Conservation (phyloP, 2,329 filamentous ascomycete genomes). For the Fusarium algeriense region DNA sequence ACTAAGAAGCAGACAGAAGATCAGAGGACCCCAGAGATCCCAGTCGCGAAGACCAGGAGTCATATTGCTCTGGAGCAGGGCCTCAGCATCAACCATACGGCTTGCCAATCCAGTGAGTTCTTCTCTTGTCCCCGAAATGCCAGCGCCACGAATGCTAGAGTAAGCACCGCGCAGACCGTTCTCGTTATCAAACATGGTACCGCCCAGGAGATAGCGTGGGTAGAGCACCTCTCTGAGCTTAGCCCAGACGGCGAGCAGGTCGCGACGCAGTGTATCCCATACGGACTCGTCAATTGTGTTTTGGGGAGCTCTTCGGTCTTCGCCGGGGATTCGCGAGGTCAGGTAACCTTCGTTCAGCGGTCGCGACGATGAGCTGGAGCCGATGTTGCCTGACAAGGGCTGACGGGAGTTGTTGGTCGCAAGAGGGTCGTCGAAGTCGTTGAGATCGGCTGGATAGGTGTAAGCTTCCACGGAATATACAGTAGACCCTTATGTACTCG, state of each 20-base stretch:
- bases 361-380: constrained; percentile 67
- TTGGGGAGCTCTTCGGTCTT: constrained; percentile 88
- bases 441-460: constrained; percentile 76
- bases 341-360: constrained; percentile 82
- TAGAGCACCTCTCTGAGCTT: constrained; percentile 98
- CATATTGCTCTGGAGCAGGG: constrained; percentile 77
- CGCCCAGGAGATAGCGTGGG: constrained; percentile 89
- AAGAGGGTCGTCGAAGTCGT: constrained; percentile 93
- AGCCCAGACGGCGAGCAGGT: constrained; percentile 93
- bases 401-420: constrained; percentile 76
- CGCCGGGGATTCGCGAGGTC: constrained; percentile 89
- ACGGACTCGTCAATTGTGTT: constrained; percentile 98
- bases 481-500: neutral
- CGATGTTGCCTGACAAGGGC: constrained; percentile 87
- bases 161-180: constrained; percentile 70
- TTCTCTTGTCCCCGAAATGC: constrained; percentile 70
- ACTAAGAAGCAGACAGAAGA: constrained; percentile 92
- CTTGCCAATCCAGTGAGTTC: constrained; percentile 72
- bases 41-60: constrained; percentile 92
- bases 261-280: constrained; percentile 95
- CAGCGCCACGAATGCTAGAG: constrained; percentile 69
- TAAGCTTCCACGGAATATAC: constrained; percentile 27
- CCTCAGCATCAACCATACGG: constrained; percentile 73
- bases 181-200: constrained; percentile 71
- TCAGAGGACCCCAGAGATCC: constrained; percentile 97